These are phyloP conservation scores for Solanum chiquidenum DNA, from an alignment of 257 asterid genomes.

Conservation along the genomic window DNA sequence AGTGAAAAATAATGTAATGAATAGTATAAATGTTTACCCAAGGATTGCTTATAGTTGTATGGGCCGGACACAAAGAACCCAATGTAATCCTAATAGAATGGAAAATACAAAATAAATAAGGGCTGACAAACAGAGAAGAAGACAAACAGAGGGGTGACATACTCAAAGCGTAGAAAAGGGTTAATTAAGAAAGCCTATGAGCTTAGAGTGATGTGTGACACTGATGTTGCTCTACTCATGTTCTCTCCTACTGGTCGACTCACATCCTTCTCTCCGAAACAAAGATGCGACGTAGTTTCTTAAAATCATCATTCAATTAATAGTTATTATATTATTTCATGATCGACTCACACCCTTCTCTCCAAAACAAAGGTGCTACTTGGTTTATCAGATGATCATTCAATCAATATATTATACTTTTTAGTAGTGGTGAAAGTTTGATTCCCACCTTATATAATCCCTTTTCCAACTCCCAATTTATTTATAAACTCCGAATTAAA, in stretches of 20 bases:
- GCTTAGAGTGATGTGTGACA: not conserved
- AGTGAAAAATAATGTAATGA: no score
- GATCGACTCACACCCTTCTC: no score
- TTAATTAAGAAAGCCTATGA: not conserved
- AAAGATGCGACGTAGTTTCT: not conserved
- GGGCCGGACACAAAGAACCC: not conserved
- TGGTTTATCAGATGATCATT: no score
- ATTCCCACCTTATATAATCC: no score
- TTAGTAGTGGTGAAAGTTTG: no score
- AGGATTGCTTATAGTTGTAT: not conserved
- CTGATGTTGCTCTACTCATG: not conserved
- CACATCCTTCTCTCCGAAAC: not conserved
- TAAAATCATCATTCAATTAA: no score
- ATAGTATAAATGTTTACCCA: no score
- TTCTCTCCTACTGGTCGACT: not conserved
- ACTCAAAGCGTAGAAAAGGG: not conserved
- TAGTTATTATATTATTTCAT: no score
- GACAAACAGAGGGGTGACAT: not conserved
- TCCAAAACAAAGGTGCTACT: no score
- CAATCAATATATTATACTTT: no score
- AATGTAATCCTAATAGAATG: not conserved
- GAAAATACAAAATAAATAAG: not conserved
- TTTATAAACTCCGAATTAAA: no score
- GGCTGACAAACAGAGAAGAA: not conserved
- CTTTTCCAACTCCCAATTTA: no score